Evolutionary conservation across 495 filamentous ascomycete species (phyloP), one percentile per base, ranked within the genome.

Genomic region (Xylaria acuta): DNA sequence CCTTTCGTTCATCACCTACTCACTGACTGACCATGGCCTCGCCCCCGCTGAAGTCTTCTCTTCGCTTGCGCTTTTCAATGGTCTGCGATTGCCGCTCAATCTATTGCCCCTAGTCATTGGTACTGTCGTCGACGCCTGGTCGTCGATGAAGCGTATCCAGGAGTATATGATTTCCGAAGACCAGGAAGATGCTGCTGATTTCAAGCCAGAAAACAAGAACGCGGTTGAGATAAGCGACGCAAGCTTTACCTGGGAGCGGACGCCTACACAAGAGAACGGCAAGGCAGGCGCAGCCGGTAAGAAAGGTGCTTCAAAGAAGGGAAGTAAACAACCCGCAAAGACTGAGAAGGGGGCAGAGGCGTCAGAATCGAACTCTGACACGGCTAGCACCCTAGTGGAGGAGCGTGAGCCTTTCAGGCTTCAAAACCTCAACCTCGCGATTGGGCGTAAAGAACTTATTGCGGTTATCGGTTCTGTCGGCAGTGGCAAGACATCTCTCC

Each of bases 391-490:
- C 5, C 75, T 88, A 5, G 81, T 83, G 0, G 84, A 90, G 56
- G 85, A 88, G n/a, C 80, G 80, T 1, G 89, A 92, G 73, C 93
- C 95, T 8, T 98, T 98, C 82, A 90, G 91, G 72, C 85, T 98
- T 5, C 88, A 90, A 7, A 85, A 90, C n/a, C 81, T 98, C 68
- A 88, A 91, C 67, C 84, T 98, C 36, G 82, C 89, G 18, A 86
- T 97, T 47, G 91, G 92, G 20, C 85, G 93, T 34, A 91, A 94
- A 74, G 96, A 98, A 74, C 85, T 99, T 0, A 77, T 98, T 59
- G 96, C 95, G 7, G 91, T 99, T 2, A 97, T 98, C 78, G 96
- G 96, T 54, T 87, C 89, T 30, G 95, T 98, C 2, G 96, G 95
- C 20, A 94, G 92, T 65, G 96, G 96, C 1, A 99, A 99, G 79